A percentile compares a stretch with the other conserved stretches of the same genome.
phyloP scores from a whole-genome alignment of 2,329 filamentous ascomycete species.

The Mollisia scopiformis region DNA sequence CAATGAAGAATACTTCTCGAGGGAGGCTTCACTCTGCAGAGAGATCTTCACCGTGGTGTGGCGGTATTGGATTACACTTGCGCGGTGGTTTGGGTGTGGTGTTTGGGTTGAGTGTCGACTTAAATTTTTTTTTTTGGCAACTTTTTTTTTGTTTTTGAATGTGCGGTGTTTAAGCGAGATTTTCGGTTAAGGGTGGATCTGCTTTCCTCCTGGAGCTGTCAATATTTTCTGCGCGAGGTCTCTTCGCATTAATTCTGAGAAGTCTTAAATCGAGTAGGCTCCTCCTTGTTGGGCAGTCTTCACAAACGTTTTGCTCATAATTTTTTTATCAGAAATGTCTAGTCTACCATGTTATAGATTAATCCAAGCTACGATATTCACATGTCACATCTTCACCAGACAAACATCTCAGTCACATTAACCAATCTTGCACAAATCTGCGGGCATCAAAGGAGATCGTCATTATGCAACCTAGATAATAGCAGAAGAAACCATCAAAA shows the following conservation, averaged over 20 bases:
- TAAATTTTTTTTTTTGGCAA: slow-evolving; percentile 25
- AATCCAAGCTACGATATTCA: no score
- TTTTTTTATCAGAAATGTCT: no score
- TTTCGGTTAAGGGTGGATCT: no score
- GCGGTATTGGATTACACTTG: slow-evolving; percentile 69
- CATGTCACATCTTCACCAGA: background rate
- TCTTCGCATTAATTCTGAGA: no score
- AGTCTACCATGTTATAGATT: no score
- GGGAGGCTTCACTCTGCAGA: slow-evolving; percentile 76
- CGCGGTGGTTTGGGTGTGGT: slow-evolving; percentile 57
- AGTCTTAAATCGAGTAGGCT: no score
- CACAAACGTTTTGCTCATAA: background rate
- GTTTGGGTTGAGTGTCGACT: slow-evolving; percentile 35
- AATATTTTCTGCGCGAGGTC: no score
- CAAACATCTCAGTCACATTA: background rate
- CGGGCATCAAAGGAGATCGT: slow-evolving; percentile 11
- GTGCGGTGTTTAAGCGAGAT: background rate
- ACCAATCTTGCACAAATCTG: background rate
- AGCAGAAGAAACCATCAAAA: slow-evolving; percentile 23
- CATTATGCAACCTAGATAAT: slow-evolving; percentile 10
- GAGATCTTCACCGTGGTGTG: slow-evolving; percentile 70
- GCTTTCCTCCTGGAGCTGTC: no score
- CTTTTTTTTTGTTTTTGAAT: background rate
- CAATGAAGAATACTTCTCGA: slow-evolving; percentile 70
- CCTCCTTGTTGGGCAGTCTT: no score